phyloP scores from a whole-genome alignment of 139 green algal species.

The Desmodesmus armatus region DNA sequence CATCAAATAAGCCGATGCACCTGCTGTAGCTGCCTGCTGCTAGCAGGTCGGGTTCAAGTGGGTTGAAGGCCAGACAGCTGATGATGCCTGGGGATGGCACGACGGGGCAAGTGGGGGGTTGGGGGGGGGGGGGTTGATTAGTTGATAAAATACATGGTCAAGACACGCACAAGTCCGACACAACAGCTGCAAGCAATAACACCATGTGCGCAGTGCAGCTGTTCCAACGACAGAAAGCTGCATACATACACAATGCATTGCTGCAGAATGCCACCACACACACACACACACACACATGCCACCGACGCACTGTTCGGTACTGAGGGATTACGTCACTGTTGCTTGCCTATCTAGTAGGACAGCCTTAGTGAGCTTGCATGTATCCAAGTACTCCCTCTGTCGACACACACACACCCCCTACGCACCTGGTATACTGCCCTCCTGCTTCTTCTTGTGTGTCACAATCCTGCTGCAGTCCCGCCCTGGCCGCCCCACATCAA shows the following conservation, averaged over 20 bases:
- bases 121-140: too few species aligned
- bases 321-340: too few species aligned
- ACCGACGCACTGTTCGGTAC: too few species aligned
- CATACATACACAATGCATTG: not conserved
- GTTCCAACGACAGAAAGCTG: not conserved
- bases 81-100: conserved; percentile 90
- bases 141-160: too few species aligned
- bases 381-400: too few species aligned
- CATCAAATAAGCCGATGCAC: conserved; percentile 73
- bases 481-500: conserved; percentile 79
- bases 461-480: conserved; percentile 60
- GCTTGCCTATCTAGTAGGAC: too few species aligned
- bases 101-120: too few species aligned
- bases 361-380: too few species aligned
- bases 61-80: conserved; percentile 82
- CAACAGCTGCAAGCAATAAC: not conserved
- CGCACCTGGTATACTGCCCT: conserved; percentile 49
- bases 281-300: not conserved
- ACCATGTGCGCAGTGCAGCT: not conserved
- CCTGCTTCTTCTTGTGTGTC: conserved; percentile 38
- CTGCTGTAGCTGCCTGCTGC: conserved; percentile 85
- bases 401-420: too few species aligned
- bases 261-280: too few species aligned
- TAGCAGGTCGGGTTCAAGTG: conserved; percentile 62
- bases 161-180: not conserved